phyloP scores from a whole-genome alignment of 768 basidiomycete genomes.

The Mycena epipterygia region DNA sequence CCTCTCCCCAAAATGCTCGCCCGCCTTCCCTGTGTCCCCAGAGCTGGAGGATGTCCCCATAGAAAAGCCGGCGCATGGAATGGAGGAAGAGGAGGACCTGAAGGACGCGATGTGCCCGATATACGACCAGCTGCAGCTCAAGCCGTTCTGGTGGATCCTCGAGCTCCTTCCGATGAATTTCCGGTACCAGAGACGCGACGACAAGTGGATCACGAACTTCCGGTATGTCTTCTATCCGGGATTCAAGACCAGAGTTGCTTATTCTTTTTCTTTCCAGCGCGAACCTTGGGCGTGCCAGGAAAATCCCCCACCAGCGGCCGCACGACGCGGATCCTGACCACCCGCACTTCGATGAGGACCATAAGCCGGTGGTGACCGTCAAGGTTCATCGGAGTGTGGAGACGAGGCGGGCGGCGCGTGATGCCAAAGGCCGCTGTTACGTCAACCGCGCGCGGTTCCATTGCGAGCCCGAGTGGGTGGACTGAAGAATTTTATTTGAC shows the following conservation, averaged over 20 bases:
- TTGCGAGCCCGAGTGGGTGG: slow-evolving; percentile 27
- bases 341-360: background rate
- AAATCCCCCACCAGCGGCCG: slow-evolving; percentile 57
- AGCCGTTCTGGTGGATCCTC: slow-evolving; percentile 74
- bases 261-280: slow-evolving; percentile 39
- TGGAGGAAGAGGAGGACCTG: slow-evolving; percentile 78
- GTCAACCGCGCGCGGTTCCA: slow-evolving; percentile 31
- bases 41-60: slow-evolving; percentile 17
- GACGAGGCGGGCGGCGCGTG: too few species aligned
- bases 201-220: slow-evolving; percentile 52
- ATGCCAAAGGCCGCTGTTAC: slow-evolving; percentile 45
- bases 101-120: too few species aligned
- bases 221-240: slow-evolving; percentile 43
- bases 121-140: slow-evolving; percentile 70
- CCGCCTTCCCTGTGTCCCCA: slow-evolving; percentile 18
- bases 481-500: slow-evolving; percentile 16
- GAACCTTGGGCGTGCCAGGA: slow-evolving; percentile 53
- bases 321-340: slow-evolving; percentile 37
- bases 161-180: slow-evolving; percentile 66
- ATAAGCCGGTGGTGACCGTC: slow-evolving; percentile 36
- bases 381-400: slow-evolving; percentile 67
- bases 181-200: slow-evolving; percentile 54
- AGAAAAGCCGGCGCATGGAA: slow-evolving; percentile 37
- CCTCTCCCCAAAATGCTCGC: background rate
- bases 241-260: background rate